Percentiles rank a stretch among this genome's conserved stretches.
Conservation (phyloP, 768 basidiomycete species). For the Mycena leptocephala region DNA sequence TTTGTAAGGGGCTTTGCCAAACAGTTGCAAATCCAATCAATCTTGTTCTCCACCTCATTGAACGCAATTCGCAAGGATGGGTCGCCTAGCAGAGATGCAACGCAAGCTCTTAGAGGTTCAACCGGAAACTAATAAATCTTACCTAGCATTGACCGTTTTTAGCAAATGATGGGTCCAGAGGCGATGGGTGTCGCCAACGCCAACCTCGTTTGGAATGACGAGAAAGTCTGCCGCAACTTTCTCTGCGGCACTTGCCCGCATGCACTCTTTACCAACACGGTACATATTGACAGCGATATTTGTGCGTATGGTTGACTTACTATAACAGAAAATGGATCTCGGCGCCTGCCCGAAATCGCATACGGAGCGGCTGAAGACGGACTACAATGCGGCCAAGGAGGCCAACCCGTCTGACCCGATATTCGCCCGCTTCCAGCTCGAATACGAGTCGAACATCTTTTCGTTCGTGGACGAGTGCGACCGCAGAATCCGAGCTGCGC, state of each 20-base stretch:
- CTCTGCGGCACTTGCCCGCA: constrained; percentile 99
- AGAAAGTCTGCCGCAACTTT: constrained; percentile 99
- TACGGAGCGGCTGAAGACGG: constrained; percentile 93
- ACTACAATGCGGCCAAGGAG: constrained; percentile 87
- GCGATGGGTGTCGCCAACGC: constrained; percentile 97
- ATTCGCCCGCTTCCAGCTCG: constrained; percentile 91
- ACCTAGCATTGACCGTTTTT: constrained; percentile 58
- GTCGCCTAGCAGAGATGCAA: constrained; percentile 97
- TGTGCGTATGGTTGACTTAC: not conserved
- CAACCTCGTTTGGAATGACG: constrained; percentile 94
- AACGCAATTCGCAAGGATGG: constrained; percentile 71
- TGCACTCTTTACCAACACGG: constrained; percentile 97
- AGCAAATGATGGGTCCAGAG: constrained; percentile 99
- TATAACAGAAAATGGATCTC: constrained; percentile 96
- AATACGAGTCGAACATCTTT: constrained; percentile 97
- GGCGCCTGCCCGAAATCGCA: constrained; percentile 98
- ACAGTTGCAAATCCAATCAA: not conserved
- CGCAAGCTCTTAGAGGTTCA: constrained; percentile 84
- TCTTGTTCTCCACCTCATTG: not conserved
- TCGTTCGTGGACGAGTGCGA: constrained; percentile 99
- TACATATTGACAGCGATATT: constrained; percentile 57
- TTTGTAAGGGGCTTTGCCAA: not conserved
- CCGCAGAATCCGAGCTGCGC: constrained; percentile 93
- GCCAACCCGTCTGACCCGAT: constrained; percentile 85
- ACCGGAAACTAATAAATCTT: constrained; percentile 39